Conservation (phyloP, 2,329 filamentous ascomycete genomes). For the Beauveria sp. region DNA sequence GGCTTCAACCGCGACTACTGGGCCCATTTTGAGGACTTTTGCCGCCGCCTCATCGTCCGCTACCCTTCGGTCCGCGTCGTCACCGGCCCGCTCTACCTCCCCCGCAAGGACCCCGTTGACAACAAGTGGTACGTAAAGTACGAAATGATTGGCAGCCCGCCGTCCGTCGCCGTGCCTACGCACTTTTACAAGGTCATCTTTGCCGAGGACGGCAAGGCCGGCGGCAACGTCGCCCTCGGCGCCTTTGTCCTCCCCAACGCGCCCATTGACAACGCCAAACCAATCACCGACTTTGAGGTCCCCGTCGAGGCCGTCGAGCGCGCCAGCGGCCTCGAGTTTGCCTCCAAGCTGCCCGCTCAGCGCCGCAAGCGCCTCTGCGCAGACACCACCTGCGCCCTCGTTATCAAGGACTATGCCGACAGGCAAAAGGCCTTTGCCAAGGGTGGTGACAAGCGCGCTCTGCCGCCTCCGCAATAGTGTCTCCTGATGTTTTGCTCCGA, state of each 20-base stretch:
- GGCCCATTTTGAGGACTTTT: slow-evolving; percentile 98
- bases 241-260: slow-evolving; percentile 96
- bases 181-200: slow-evolving; percentile 99
- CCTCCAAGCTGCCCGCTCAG: slow-evolving; percentile 63
- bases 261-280: slow-evolving; percentile 77
- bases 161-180: slow-evolving; percentile 90
- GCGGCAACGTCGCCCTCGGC: slow-evolving; percentile 75
- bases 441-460: slow-evolving; percentile 18
- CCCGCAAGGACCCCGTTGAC: slow-evolving; percentile 70
- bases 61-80: slow-evolving; percentile 89
- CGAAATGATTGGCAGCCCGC: slow-evolving; percentile 90
- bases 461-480: slow-evolving; percentile 13
- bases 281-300: slow-evolving; percentile 86
- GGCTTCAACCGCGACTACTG: slow-evolving; percentile 99
- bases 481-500: no score
- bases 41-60: slow-evolving; percentile 66
- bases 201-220: slow-evolving; percentile 68
- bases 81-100: slow-evolving; percentile 89
- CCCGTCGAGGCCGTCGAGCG: slow-evolving; percentile 88
- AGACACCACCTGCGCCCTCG: slow-evolving; percentile 75
- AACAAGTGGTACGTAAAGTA: slow-evolving; percentile 94
- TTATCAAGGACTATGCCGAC: slow-evolving; percentile 71
- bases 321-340: slow-evolving; percentile 88
- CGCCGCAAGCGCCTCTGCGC: slow-evolving; percentile 75
- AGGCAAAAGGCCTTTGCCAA: slow-evolving; percentile 52